Evolutionary conservation across 257 asterid genomes (phyloP), one percentile per base, ranked within the genome.

Genomic region (Rauvolfia tetraphylla): DNA sequence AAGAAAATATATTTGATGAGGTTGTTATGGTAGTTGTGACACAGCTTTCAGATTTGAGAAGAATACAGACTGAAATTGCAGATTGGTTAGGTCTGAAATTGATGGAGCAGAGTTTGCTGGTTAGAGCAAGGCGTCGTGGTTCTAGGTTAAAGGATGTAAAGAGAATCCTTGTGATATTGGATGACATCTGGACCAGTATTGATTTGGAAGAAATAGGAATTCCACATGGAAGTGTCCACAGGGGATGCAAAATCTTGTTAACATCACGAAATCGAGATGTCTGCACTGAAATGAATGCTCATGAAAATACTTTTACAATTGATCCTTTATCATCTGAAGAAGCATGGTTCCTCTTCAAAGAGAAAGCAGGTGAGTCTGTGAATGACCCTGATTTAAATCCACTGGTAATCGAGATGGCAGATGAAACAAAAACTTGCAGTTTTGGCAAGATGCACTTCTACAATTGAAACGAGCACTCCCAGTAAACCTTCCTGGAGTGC

Each of bases 111-210:
- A 71, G 10, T 27, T 6, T 38, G 18, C 9, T n/a, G 11, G 77
- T 15, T 31, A 49, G 69, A 31, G 74, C 68, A 33, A 25, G 23
- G 66, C 38, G 41, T 29, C 36, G 75, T 38, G 56, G 1, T 17
- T 58, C 53, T 8, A 71, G 75, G 39, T 31, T 79, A 9, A 53
- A 33, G 66, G 48, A 8, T 3, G 49, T 13, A 1, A 79, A 53
- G 31, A 78, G 62, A 1, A 34, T 25, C 56, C 83, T 81, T n/a
- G 7, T 81, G n/a, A 79, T 81, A 13, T 2, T 84, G 1, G 85
- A 81, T 70, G 85, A 81, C 76, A 36, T 82, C 14, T 82, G 86
- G 84, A 38, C 56, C 18, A 15, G 25, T 17, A 33, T 82, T 36
- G 33, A 77, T 0, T 31, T 78, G 5, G 56, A 71, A 65, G 69